These are phyloP conservation scores for Liriodendron chinense DNA, from an alignment of 164 flowering plant species.

Conservation along the genomic window DNA sequence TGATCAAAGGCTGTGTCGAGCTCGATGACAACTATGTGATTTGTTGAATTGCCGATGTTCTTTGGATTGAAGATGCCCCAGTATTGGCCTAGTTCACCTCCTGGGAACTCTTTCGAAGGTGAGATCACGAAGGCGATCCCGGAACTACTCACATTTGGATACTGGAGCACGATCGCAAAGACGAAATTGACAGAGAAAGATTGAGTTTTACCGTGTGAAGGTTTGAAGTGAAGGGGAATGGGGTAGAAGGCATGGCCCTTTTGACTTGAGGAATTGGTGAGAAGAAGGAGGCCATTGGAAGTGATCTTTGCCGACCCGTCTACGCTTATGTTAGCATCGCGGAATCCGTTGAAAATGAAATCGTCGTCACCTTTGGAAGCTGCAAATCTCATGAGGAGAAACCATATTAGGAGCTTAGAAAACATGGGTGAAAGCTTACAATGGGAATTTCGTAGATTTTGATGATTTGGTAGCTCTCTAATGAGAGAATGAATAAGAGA, in stretches of 20 bases:
- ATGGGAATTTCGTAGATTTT: too few relatives aligned
- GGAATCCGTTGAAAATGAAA: constrained; percentile 11
- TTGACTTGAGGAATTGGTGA: constrained; percentile 17
- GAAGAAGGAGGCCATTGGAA: constrained; percentile 14
- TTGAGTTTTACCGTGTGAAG: neutral
- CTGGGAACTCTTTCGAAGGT: constrained; percentile 4
- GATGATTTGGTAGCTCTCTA: too few relatives aligned
- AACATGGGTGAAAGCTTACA: neutral
- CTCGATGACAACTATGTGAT: constrained; percentile 43
- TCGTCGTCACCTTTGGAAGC: neutral
- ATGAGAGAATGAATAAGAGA: too few relatives aligned
- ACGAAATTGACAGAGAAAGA: constrained; percentile 15
- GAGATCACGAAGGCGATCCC: constrained; percentile 2
- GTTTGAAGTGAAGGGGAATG: constrained; percentile 8
- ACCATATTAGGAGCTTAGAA: neutral
- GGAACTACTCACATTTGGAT: neutral
- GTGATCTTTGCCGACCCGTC: constrained; percentile 23
- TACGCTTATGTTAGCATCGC: constrained; percentile 18
- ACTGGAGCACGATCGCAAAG: neutral
- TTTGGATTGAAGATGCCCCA: constrained; percentile 38
- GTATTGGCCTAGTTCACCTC: constrained; percentile 15
- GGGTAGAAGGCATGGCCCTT: constrained; percentile 24
- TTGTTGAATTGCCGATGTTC: constrained; percentile 22
- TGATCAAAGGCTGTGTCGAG: constrained; percentile 27
- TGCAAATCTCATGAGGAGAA: neutral